Conservation (phyloP, 768 basidiomycete genomes). For the Scleroderma citrinum region DNA sequence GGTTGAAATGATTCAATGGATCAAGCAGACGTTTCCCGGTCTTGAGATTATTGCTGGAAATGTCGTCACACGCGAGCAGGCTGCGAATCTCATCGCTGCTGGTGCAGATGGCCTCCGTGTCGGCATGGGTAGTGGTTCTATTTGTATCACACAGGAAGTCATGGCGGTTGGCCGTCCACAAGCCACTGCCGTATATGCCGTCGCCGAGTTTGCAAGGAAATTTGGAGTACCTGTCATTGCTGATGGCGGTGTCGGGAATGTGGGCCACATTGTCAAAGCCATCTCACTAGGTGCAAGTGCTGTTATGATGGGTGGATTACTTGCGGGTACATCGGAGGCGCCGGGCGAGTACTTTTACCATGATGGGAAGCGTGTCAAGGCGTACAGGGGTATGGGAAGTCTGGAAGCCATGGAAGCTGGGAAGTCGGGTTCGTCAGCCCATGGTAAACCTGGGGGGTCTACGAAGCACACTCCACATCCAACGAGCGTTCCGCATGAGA, state of each 20-base stretch:
- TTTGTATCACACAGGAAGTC: slow-evolving; percentile 99
- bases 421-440: slow-evolving; percentile 33
- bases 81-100: slow-evolving; percentile 86
- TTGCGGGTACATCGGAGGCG: slow-evolving; percentile 95
- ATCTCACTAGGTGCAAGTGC: slow-evolving; percentile 89
- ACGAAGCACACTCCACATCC: slow-evolving; percentile 46
- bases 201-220: slow-evolving; percentile 86
- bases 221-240: slow-evolving; percentile 97
- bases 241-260: slow-evolving; percentile 92
- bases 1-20: slow-evolving; percentile 91
- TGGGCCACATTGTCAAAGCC: slow-evolving; percentile 97
- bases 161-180: slow-evolving; percentile 99
- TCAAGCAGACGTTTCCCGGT: slow-evolving; percentile 78
- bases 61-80: slow-evolving; percentile 96
- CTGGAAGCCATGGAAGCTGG: slow-evolving; percentile 90
- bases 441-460: slow-evolving; percentile 22
- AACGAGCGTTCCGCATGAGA: slow-evolving; percentile 56
- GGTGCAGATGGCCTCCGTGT: slow-evolving; percentile 95
- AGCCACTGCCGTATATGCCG: slow-evolving; percentile 95
- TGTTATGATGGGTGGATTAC: slow-evolving; percentile 97
- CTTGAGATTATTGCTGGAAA: slow-evolving; percentile 96
- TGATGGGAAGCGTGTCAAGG: slow-evolving; percentile 97
- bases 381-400: slow-evolving; percentile 98
- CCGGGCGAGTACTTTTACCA: slow-evolving; percentile 99
- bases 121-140: slow-evolving; percentile 97